Base-by-base conservation (phyloP, 805 yeast species). In the Clavispora asparagi region DNA sequence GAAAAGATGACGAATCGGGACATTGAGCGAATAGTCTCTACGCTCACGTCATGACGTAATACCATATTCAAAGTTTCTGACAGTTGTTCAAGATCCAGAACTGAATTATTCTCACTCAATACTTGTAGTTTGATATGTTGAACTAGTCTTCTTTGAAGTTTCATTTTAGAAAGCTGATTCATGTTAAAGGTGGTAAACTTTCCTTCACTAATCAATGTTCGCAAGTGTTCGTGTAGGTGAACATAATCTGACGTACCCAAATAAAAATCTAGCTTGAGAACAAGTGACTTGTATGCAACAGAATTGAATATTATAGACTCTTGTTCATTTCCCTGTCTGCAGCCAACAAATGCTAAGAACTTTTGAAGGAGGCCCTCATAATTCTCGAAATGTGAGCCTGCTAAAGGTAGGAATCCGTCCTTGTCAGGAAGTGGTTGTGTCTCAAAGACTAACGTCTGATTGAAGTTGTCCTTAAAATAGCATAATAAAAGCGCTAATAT, bases 181-280 rank as follows among this genome's bases (percentile, higher is more conserved):
- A 73, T 58, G 53, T 87, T 88, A 58, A 73, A 77, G 1, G 67
- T 56, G 23, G 67, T 67, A 58, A 71, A 77, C 47, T 71, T 77
- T 42, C 87, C 80, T 26, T 71, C 77, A 33, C 73, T 72, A 4
- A 80, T 64, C 45, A 87, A 71, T 0, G 76, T 77, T 1, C 77
- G 73, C 40, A 85, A 68, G 51, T 85, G 92, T 49, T 75, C 76
- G 4, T 84, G 60, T 6, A 85, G 61, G 44, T 74, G 76, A 41
- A 78, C 67, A 43, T 82, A 70, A 35, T 78, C 81, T 45, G 70
- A 70, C 4, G 56, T 44, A 79, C 87, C 83, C 17, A 79, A 66
- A 45, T 81, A 85, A 50, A 85, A 73, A 50, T 87, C 90, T 16
- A 82, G 70, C 33, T 86, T 70, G 39, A 88, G 59, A 1, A 69